Evolutionary conservation across 1,284 basidiomycete species (phyloP), one percentile per base, ranked within the genome.

Genomic region (Coniophora puteana): DNA sequence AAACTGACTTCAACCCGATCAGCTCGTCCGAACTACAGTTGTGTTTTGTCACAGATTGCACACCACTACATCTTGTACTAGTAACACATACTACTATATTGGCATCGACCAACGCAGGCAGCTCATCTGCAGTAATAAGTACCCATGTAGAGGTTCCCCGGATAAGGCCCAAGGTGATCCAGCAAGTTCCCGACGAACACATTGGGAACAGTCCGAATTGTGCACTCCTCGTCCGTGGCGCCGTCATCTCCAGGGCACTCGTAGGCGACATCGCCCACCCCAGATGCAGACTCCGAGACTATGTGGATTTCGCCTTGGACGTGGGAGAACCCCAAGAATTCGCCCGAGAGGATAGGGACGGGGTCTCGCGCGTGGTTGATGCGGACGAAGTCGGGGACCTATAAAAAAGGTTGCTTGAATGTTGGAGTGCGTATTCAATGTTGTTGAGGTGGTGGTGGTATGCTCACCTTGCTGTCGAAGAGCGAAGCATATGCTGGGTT

Each of bases 141-240:
- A 23, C 76, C 75, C 30, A 79, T 69, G 43, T 52, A 63, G 40
- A 76, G 69, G n/a, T n/a, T n/a, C 21, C 74, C 74, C 43, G 74
- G 67, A 49, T 78, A 79, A 3, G 75, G 75, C 1, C 76, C 75
- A 43, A 78, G 50, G 54, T 80, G 77, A 50, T 79, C 47, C 6
- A 71, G 40, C 41, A 76, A 59, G 42, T 74, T 52, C n/a, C 72
- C 67, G 3, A 50, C 52, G 3, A 68, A 40, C 25, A 78, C 57
- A 49, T 64, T 69, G 4, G 71, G 69, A 14, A 76, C 73, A 10
- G 67, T 66, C 42, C 51, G 43, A 43, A 71, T 67, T 20, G 67
- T 69, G 52, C 76, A 78, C 35, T 66, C 50, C 4, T 58, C 13
- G 45, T 76, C 74, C 14, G 58, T 65, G 4, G 65, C 66, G 43